Conservation (phyloP, 2,329 filamentous ascomycete species). For the Neonectria hederae region DNA sequence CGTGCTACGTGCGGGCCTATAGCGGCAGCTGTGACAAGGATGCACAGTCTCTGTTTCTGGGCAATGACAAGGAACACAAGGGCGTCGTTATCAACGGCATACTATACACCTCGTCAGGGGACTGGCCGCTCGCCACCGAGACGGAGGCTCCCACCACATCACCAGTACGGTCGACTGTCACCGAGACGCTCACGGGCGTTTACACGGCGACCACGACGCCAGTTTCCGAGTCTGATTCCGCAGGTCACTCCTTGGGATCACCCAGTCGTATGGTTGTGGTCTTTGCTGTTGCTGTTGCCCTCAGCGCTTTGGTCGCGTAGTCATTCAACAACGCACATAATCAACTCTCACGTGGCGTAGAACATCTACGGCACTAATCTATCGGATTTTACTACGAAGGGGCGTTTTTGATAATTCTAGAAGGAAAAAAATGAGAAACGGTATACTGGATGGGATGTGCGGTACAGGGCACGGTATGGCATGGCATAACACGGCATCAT, state of each 20-base stretch:
- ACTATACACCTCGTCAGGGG: constrained; percentile 54
- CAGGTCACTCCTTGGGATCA: neutral
- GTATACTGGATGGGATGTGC: neutral
- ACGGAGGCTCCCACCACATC: constrained; percentile 35
- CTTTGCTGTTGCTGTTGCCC: constrained; percentile 24
- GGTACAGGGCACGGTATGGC: neutral
- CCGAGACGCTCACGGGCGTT: constrained; percentile 44
- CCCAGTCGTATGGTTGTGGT: constrained; percentile 22
- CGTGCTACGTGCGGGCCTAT: constrained; percentile 69
- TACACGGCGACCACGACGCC: constrained; percentile 50
- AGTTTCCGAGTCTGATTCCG: constrained; percentile 30
- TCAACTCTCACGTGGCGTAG: neutral
- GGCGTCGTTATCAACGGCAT: constrained; percentile 70
- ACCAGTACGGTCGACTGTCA: constrained; percentile 30
- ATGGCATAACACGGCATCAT: neutral
- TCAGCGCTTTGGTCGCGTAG: neutral
- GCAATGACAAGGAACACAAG: constrained; percentile 54
- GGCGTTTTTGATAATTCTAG: constrained; percentile 6
- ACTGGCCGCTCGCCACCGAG: constrained; percentile 52
- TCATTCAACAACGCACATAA: neutral
- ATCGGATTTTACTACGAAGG: neutral
- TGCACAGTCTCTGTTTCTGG: constrained; percentile 53
- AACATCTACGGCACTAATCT: neutral
- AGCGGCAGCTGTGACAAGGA: constrained; percentile 60
- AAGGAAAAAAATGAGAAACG: neutral